Conservation (phyloP, 2,329 filamentous ascomycete genomes). For the Taxawa tesnikishii region DNA sequence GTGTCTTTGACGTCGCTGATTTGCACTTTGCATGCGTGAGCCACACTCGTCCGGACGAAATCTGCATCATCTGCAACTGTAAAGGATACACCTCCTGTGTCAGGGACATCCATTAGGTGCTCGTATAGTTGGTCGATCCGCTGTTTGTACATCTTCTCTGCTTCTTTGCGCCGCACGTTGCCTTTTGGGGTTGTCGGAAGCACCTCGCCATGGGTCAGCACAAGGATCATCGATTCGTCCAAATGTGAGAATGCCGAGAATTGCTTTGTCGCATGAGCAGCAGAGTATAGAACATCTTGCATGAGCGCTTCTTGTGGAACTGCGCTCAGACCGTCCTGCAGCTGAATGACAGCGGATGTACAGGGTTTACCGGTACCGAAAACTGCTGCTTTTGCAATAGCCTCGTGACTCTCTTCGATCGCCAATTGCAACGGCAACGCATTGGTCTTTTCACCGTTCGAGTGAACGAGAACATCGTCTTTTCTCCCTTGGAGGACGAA, state of each 20-base stretch:
- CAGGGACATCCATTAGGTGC: neutral
- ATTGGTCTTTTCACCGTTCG: conserved; percentile 20
- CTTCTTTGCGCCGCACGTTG: conserved; percentile 20
- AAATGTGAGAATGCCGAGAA: conserved; percentile 11
- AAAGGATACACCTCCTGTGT: too few relatives aligned
- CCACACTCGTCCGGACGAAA: conserved; percentile 1
- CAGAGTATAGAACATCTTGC: neutral
- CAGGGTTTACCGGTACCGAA: conserved; percentile 12
- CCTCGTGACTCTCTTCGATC: conserved; percentile 14
- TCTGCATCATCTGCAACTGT: neutral
- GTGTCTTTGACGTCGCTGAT: neutral
- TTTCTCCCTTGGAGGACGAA: conserved; percentile 18
- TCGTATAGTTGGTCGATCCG: conserved; percentile 11
- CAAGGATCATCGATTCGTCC: conserved; percentile 14
- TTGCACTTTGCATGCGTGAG: neutral
- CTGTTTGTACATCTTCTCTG: conserved; percentile 12
- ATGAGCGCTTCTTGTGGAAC: too few relatives aligned
- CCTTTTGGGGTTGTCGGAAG: conserved; percentile 20
- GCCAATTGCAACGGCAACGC: conserved; percentile 18
- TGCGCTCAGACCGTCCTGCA: too few relatives aligned
- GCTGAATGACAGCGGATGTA: conserved; percentile 15
- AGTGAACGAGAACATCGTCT: conserved; percentile 20
- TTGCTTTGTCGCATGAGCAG: neutral
- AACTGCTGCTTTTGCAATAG: conserved; percentile 4
- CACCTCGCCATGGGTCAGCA: conserved; percentile 12